Conservation (phyloP, 1,139 yeast species). For the Candida gigantensis region DNA sequence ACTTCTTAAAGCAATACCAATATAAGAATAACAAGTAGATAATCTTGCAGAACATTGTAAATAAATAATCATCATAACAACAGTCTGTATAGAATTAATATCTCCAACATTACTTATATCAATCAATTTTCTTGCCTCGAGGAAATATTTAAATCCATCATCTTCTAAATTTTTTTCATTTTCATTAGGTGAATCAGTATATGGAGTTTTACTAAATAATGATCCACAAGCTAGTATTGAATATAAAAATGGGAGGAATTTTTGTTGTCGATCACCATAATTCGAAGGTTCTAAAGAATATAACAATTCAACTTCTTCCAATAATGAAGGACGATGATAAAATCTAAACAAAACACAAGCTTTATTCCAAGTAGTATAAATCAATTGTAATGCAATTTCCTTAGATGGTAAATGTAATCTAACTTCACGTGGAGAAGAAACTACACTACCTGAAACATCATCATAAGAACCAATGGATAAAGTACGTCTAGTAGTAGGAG, state of each 20-base stretch:
- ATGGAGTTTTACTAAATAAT: constrained; percentile 55
- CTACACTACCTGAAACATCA: constrained; percentile 11
- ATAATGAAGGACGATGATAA: constrained; percentile 81
- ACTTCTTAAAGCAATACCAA: constrained; percentile 88
- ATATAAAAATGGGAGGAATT: constrained; percentile 77
- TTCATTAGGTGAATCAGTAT: constrained; percentile 38
- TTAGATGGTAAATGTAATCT: constrained; percentile 75
- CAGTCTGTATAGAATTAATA: constrained; percentile 61
- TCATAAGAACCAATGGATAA: constrained; percentile 25
- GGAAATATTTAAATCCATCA: constrained; percentile 81
- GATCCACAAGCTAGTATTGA: constrained; percentile 62
- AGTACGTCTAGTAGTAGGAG: constrained; percentile 12
- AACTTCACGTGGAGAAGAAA: constrained; percentile 42
- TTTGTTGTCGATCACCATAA: constrained; percentile 72
- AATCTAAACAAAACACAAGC: constrained; percentile 85
- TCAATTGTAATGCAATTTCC: constrained; percentile 67
- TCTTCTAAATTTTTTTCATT: constrained; percentile 47
- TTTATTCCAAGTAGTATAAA: constrained; percentile 79
- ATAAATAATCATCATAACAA: constrained; percentile 71
- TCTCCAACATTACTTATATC: constrained; percentile 57
- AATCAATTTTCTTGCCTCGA: constrained; percentile 76
- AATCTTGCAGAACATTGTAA: constrained; percentile 88
- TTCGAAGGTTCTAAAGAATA: constrained; percentile 66
- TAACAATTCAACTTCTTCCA: constrained; percentile 48
- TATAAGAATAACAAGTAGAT: constrained; percentile 87